Evolutionary conservation across 2,329 filamentous ascomycete species (phyloP).

Genomic region (Fusarium sp.): DNA sequence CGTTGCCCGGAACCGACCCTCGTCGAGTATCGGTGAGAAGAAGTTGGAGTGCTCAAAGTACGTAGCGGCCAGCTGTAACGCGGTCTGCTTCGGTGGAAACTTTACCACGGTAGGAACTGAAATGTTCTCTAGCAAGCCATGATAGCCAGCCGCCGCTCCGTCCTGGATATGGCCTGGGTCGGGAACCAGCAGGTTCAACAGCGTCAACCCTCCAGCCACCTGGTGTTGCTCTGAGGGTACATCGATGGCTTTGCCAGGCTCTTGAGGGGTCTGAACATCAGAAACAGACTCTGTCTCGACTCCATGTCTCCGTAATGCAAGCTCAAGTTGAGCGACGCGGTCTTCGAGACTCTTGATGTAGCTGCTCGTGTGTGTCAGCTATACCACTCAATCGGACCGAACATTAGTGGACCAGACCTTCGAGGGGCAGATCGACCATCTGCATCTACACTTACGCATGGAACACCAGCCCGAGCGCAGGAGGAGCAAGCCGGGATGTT

Average conservation of each 20-base stretch:
- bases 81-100: conserved; percentile 23
- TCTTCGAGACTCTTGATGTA: conserved; percentile 46
- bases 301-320: conserved; percentile 3
- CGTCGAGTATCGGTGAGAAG: conserved; percentile 41
- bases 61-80: conserved; percentile 25
- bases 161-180: neutral
- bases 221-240: neutral
- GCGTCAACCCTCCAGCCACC: neutral
- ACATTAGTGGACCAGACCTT: conserved; percentile 10
- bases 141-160: neutral
- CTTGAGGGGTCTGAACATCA: neutral
- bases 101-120: neutral
- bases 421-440: conserved; percentile 29
- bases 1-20: conserved; percentile 20
- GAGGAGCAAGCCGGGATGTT: conserved; percentile 37
- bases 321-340: conserved; percentile 40
- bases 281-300: conserved; percentile 10
- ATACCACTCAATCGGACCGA: neutral
- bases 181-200: neutral
- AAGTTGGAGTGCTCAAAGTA: conserved; percentile 48
- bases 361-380: conserved; percentile 1
- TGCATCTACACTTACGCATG: conserved; percentile 33
- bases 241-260: neutral
- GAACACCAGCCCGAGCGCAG: conserved; percentile 22
- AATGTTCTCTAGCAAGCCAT: conserved; percentile 18